A percentile compares a stretch with the other conserved stretches of the same genome.
Evolutionary conservation across 306 rosid species (phyloP).

Genomic region (Arachis stenosperma): DNA sequence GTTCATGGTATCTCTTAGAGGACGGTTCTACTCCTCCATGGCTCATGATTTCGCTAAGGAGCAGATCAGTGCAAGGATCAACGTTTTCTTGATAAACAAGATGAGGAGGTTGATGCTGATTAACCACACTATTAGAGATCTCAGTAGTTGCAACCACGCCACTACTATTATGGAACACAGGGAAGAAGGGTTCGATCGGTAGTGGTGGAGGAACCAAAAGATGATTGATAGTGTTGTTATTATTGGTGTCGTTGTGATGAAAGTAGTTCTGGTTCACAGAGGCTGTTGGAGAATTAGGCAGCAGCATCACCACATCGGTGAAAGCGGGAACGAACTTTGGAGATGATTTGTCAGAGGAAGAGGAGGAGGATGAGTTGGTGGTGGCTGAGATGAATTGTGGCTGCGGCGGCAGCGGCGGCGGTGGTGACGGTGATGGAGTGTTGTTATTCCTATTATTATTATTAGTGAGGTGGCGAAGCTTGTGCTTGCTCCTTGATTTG

Average conservation of each 20-base stretch:
- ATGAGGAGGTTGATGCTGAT: slow-evolving; percentile 22
- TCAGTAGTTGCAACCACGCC: slow-evolving; percentile 37
- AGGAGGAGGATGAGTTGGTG: slow-evolving; percentile 39
- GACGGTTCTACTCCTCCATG: neutral
- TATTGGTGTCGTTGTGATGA: slow-evolving; percentile 38
- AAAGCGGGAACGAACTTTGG: slow-evolving; percentile 43
- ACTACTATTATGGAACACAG: slow-evolving; percentile 16
- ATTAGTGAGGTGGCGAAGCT: slow-evolving; percentile 69
- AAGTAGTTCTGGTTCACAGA: slow-evolving; percentile 57
- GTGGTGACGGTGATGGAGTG: slow-evolving; percentile 7
- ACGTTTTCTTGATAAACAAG: slow-evolving; percentile 31
- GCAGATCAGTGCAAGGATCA: slow-evolving; percentile 54
- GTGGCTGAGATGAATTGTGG: slow-evolving; percentile 23
- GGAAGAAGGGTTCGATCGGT: slow-evolving; percentile 48
- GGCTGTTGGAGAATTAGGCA: slow-evolving; percentile 50
- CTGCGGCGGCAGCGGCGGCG: neutral
- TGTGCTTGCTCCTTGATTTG: slow-evolving; percentile 86
- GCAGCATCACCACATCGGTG: slow-evolving; percentile 30
- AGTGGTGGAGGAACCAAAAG: slow-evolving; percentile 10
- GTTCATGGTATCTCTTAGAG: slow-evolving; percentile 45
- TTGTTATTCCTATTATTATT: slow-evolving; percentile 58
- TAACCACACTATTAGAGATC: slow-evolving; percentile 39
- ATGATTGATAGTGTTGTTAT: neutral
- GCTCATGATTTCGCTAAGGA: slow-evolving; percentile 63
- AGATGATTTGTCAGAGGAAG: slow-evolving; percentile 65